Evolutionary conservation across 164 flowering plant species (phyloP).

Genomic region (Akebia trifoliata): DNA sequence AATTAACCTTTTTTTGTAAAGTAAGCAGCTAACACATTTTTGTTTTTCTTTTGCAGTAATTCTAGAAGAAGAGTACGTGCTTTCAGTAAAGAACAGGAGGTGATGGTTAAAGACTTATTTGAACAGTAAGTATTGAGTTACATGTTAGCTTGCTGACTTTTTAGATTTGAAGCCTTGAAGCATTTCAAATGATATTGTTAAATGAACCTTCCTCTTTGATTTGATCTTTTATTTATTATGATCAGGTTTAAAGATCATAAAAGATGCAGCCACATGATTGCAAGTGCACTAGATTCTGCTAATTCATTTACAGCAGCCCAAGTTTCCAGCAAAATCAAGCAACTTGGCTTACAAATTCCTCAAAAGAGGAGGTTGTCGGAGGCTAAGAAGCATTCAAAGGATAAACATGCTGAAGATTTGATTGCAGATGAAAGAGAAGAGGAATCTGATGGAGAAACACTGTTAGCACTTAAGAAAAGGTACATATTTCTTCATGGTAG

Average conservation of each 20-base stretch:
- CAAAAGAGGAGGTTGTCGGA: slow-evolving; percentile 26
- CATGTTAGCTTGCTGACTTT: slow-evolving; percentile 1
- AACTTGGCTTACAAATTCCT: slow-evolving; percentile 63
- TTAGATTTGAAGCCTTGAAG: not conserved
- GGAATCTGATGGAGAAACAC: slow-evolving; percentile 58
- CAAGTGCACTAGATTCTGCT: slow-evolving; percentile 62
- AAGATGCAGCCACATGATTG: slow-evolving; percentile 81
- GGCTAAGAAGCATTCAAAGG: slow-evolving; percentile 25
- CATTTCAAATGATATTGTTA: not conserved
- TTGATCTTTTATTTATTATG: slow-evolving; percentile 5
- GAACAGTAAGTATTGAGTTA: slow-evolving; percentile 58
- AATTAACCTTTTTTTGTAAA: slow-evolving; percentile 1
- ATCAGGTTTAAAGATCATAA: slow-evolving; percentile 73
- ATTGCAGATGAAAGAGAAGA: slow-evolving; percentile 21
- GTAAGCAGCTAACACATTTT: slow-evolving; percentile 7
- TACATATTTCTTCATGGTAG: slow-evolving; percentile 4
- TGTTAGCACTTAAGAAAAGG: slow-evolving; percentile 44
- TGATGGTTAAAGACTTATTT: slow-evolving; percentile 51
- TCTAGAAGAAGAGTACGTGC: slow-evolving; percentile 63
- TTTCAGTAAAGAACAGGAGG: slow-evolving; percentile 66
- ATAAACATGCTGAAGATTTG: slow-evolving; percentile 26
- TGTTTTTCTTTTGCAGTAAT: slow-evolving; percentile 26
- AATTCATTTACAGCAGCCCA: slow-evolving; percentile 55
- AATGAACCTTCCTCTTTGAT: not conserved
- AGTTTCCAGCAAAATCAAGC: slow-evolving; percentile 72